Evolutionary conservation across 169 alveolate species (phyloP).

Genomic region (Plasmodium adleri): DNA sequence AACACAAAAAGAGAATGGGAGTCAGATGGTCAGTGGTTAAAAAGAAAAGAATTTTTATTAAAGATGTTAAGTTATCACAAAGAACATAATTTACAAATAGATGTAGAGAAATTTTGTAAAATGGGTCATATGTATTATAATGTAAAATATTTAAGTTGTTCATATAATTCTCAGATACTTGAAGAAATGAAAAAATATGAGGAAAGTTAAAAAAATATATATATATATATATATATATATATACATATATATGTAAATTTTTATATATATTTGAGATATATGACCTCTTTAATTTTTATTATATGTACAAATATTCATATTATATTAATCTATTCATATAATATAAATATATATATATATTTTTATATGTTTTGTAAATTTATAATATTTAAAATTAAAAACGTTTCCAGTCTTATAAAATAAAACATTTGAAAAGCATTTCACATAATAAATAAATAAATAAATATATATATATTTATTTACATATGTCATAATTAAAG

Average conservation of each 20-base stretch:
- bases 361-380: no score
- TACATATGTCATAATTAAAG: no score
- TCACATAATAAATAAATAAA: no score
- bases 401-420: no score
- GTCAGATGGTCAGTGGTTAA: conserved; percentile 70
- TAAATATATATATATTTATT: no score
- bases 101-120: conserved; percentile 69
- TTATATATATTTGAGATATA: not conserved
- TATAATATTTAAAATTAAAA: no score
- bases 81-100: conserved; percentile 36
- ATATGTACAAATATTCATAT: no score
- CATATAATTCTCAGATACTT: conserved; percentile 23
- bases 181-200: conserved; percentile 60
- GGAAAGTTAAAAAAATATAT: conserved; percentile 7
- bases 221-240: not conserved
- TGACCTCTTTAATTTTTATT: no score
- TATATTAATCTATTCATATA: no score
- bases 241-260: not conserved
- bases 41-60: conserved; percentile 70
- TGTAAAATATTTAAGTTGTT: conserved; percentile 62
- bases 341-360: no score
- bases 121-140: conserved; percentile 77
- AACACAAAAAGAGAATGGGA: conserved; percentile 70
- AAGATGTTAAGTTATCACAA: conserved; percentile 73
- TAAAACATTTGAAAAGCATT: no score